Base-by-base conservation (phyloP, 768 basidiomycete species). In the Boletus rufocinnamomeus region DNA sequence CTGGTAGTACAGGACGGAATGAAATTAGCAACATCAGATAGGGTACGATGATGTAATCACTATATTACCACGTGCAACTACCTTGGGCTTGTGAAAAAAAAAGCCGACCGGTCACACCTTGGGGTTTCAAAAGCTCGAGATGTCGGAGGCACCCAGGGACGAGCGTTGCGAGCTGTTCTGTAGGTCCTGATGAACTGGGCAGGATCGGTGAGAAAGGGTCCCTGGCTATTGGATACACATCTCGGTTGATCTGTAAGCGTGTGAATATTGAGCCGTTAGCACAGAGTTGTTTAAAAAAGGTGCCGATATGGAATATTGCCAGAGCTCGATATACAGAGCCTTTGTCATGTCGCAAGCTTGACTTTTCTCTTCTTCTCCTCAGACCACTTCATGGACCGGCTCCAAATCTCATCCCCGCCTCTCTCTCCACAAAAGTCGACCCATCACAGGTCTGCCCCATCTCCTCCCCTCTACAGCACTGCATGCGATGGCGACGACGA, bases 221-320 rank as follows among this genome's bases (percentile, higher is more conserved):
- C 7, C 25, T 32, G 47, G 55, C 2, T 3, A 27, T 27, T 40
- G 46, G 50, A 19, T 19, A 34, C 40, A 23, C 19, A 38, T 5
- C n/a, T 41, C 43, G 58, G 38, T 54, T 56, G 61, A 63, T 58
- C 61, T 37, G 48, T 28, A 37, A 45, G 58, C 73, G 72, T 73
- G 72, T 64, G 72, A 73, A 74, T 52, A 52, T 63, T 37, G 58
- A 40, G 58, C 61, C 46, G 38, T 74, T 71, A 65, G 62, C 64
- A 70, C 61, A 69, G 63, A 66, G 63, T 61, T 64, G 71, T 61
- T 30, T 67, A 69, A 72, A 74, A 72, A 70, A 73, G 65, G 62
- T 72, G 71, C 72, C 69, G 73, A 74, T 73, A 73, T 72, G 69
- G 72, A 72, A 73, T 73, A 74, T 73, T 69, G 71, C 63, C 68